These are phyloP conservation scores for Sphagnum magellanicum DNA, from an alignment of 228 moss, liverwort and hornwort genomes.

Conservation along the genomic window DNA sequence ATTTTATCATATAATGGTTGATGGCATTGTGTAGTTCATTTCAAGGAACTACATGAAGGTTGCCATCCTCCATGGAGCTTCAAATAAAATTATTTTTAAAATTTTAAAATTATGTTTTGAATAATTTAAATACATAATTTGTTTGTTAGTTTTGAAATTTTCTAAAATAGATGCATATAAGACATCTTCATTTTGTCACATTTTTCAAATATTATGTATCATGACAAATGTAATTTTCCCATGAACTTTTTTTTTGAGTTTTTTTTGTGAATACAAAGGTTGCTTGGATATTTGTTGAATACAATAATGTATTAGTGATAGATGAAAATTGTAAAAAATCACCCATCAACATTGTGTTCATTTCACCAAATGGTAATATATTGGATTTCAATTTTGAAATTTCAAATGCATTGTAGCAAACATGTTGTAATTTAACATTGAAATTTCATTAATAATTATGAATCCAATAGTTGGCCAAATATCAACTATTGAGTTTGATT, in stretches of 20 bases:
- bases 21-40: not conserved
- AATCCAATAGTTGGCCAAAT: not conserved
- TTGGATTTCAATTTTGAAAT: not conserved
- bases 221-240: not conserved
- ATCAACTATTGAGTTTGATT: not conserved
- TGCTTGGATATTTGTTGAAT: not conserved
- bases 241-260: not conserved
- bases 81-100: not conserved
- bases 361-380: not conserved
- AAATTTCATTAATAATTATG: not conserved
- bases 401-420: not conserved
- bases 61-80: not conserved
- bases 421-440: not conserved
- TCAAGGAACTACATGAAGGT: not conserved
- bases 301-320: not conserved
- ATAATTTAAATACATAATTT: not conserved
- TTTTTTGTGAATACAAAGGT: not conserved
- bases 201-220: not conserved
- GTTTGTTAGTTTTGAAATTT: no score
- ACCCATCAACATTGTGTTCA: not conserved
- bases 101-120: not conserved
- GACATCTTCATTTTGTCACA: not conserved
- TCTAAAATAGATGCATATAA: no score
- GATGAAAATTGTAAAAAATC: not conserved
- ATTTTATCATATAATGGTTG: not conserved